Evolutionary conservation across 2,329 filamentous ascomycete species (phyloP).

Genomic region (Cordyceps javanica): DNA sequence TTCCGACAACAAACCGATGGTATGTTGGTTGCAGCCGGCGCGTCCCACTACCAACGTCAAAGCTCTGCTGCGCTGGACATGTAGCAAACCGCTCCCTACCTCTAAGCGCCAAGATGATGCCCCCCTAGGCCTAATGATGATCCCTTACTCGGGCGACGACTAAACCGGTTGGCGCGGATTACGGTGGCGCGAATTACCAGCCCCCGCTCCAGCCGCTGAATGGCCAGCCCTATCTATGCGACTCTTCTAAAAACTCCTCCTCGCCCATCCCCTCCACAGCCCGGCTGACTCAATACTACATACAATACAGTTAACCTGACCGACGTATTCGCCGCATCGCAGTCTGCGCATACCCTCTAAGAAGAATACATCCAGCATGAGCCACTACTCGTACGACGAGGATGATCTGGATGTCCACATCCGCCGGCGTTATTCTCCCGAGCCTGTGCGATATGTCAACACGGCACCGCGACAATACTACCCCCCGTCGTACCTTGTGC

Average conservation of each 20-base stretch:
- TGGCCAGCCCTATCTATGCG: not conserved
- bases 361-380: constrained; percentile 21
- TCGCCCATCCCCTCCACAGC: constrained; percentile 2
- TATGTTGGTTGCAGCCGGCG: no score
- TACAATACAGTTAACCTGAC: not conserved
- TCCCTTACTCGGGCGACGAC: not conserved
- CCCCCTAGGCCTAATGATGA: not conserved
- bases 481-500: constrained; percentile 35
- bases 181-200: constrained; percentile 1
- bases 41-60: no score
- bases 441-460: constrained; percentile 41
- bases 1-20: no score
- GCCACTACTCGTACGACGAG: constrained; percentile 43
- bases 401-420: constrained; percentile 50
- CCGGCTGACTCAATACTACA: not conserved
- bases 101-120: not conserved
- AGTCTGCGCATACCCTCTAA: not conserved
- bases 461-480: constrained; percentile 33
- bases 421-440: constrained; percentile 35
- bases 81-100: not conserved
- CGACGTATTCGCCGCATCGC: not conserved
- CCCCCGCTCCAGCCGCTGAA: constrained; percentile 11
- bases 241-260: not conserved
- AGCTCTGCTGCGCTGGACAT: not conserved
- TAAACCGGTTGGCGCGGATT: constrained; percentile 4